Conservation (phyloP, 116 monocot genomes). For the Papilionanthe hybrid region DNA sequence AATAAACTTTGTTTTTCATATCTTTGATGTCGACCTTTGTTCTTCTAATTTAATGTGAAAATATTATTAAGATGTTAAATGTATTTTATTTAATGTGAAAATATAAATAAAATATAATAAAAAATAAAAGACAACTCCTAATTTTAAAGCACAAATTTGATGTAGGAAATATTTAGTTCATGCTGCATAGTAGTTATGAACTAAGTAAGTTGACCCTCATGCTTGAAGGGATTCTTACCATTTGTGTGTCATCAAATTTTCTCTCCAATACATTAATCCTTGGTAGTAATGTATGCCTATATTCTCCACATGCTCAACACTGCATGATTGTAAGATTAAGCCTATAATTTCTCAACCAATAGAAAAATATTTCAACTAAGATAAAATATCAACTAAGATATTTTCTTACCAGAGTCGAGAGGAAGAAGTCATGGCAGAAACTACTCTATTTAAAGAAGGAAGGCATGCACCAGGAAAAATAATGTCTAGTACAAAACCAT, state of each 20-base stretch:
- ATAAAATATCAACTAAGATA: background rate
- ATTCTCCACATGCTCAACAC: slow-evolving; percentile 91
- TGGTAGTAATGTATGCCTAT: slow-evolving; percentile 87
- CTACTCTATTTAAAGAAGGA: slow-evolving; percentile 81
- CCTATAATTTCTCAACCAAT: no score
- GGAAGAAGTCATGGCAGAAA: slow-evolving; percentile 77
- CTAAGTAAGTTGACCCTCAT: no score
- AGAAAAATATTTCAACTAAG: background rate
- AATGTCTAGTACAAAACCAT: slow-evolving; percentile 89
- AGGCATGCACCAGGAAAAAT: slow-evolving; percentile 90
- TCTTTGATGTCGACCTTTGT: no score
- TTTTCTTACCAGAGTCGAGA: slow-evolving; percentile 69
- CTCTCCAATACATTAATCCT: slow-evolving; percentile 68
- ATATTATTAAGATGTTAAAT: no score
- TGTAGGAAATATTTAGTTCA: no score
- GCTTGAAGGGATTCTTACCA: slow-evolving; percentile 22
- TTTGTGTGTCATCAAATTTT: slow-evolving; percentile 57
- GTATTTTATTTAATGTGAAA: no score
- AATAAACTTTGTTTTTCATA: no score
- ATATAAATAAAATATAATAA: no score
- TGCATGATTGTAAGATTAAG: slow-evolving; percentile 14
- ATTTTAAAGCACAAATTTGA: no score
- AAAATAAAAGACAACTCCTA: no score
- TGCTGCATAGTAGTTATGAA: no score
- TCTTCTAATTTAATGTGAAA: no score